phyloP scores from a whole-genome alignment of 768 basidiomycete genomes.

The Auriscalpium vulgare region DNA sequence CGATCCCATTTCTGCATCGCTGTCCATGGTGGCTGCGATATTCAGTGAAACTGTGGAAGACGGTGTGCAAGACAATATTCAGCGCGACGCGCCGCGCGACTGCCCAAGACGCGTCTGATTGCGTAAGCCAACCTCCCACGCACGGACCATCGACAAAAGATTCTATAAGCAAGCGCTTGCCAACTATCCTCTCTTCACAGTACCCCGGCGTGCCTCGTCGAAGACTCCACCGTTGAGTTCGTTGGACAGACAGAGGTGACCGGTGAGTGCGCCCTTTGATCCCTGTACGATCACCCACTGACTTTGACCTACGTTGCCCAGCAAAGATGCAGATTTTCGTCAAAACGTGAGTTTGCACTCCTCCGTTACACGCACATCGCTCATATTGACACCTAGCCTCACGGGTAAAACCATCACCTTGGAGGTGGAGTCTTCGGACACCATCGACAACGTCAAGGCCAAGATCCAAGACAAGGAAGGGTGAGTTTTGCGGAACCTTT shows the following conservation, averaged over 20 bases:
- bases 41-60: neutral
- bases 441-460: conserved; percentile 96
- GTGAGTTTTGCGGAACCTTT: conserved; percentile 33
- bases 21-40: conserved; percentile 35
- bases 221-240: conserved; percentile 88
- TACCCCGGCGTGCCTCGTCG: conserved; percentile 63
- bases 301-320: neutral
- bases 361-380: conserved; percentile 3
- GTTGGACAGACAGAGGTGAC: conserved; percentile 87
- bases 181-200: conserved; percentile 16
- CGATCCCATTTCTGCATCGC: conserved; percentile 48
- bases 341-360: conserved; percentile 62
- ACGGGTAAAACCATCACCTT: conserved; percentile 99
- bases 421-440: conserved; percentile 96
- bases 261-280: conserved; percentile 21
- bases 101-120: conserved; percentile 4
- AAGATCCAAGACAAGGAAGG: conserved; percentile 98
- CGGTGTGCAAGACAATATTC: neutral
- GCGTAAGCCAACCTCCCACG: conserved; percentile 20
- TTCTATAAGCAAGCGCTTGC: conserved; percentile 22
- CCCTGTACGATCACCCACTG: neutral
- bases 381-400: conserved; percentile 45
- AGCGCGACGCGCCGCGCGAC: neutral
- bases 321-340: conserved; percentile 94
- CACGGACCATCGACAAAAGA: conserved; percentile 37